phyloP scores from a whole-genome alignment of 2,329 filamentous ascomycete species.

The Clonostachys solani region DNA sequence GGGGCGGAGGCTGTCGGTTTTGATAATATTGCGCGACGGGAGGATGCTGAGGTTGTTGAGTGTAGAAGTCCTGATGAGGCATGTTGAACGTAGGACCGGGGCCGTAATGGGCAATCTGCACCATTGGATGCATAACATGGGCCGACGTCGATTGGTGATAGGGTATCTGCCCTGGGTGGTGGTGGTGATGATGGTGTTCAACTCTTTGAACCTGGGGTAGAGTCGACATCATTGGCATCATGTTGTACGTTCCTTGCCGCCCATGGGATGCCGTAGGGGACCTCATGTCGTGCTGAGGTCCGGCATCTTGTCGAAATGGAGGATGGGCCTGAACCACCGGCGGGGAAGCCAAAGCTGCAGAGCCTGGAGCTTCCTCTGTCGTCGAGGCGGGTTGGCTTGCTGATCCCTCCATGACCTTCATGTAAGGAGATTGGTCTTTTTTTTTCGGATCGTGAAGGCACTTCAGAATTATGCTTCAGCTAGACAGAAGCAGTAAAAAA shows the following conservation, averaged over 20 bases:
- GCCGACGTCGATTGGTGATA: constrained; percentile 26
- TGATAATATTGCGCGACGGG: constrained; percentile 40
- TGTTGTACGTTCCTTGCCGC: constrained; percentile 33
- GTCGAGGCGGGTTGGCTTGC: too few species aligned
- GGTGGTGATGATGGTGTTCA: constrained; percentile 28
- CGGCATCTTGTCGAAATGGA: constrained; percentile 30
- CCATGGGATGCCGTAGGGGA: constrained; percentile 12
- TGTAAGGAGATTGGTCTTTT: too few species aligned
- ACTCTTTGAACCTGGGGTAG: constrained; percentile 31
- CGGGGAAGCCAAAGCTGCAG: constrained; percentile 4
- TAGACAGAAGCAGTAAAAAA: not conserved
- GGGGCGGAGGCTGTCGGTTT: constrained; percentile 26
- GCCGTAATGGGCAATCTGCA: constrained; percentile 34
- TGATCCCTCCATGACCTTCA: too few species aligned
- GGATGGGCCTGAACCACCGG: constrained; percentile 16
- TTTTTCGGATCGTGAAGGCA: too few species aligned
- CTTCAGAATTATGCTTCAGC: too few species aligned
- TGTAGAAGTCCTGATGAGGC: constrained; percentile 39
- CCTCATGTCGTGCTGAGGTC: constrained; percentile 36
- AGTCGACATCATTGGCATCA: constrained; percentile 37
- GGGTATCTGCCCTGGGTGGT: constrained; percentile 7
- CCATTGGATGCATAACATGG: constrained; percentile 29
- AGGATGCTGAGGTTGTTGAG: constrained; percentile 29
- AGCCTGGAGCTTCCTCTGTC: too few species aligned
- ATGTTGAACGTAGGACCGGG: constrained; percentile 30